Conservation (phyloP, 805 yeast genomes). For the Saturnispora hagleri region DNA sequence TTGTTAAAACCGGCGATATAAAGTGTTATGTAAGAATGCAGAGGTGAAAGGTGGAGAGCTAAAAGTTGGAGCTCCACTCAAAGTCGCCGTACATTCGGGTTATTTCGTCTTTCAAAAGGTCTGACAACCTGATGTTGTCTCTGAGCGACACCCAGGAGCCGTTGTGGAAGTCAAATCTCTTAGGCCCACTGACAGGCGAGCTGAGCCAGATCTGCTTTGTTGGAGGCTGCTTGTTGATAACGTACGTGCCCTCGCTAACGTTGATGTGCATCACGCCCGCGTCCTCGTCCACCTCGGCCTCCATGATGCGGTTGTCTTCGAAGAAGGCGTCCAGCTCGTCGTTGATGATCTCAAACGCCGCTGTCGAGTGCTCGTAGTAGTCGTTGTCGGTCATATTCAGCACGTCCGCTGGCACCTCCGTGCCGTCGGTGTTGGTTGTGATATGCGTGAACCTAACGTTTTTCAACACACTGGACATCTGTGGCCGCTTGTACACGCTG, state of each 20-base stretch:
- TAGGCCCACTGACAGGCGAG: conserved; percentile 91
- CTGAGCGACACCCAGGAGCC: conserved; percentile 76
- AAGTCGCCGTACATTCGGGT: conserved; percentile 20
- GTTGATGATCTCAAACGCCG: conserved; percentile 57
- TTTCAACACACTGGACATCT: background rate
- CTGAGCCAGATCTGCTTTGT: conserved; percentile 94
- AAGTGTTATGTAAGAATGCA: background rate
- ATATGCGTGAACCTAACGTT: conserved; percentile 21
- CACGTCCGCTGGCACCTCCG: conserved; percentile 42
- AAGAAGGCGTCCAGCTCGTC: conserved; percentile 60
- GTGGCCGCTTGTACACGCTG: background rate
- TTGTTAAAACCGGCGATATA: background rate
- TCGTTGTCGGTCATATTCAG: conserved; percentile 37
- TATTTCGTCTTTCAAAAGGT: conserved; percentile 45
- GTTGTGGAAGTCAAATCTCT: conserved; percentile 63
- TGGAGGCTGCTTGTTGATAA: conserved; percentile 95
- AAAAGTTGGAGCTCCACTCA: conserved; percentile 14
- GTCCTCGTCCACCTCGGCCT: conserved; percentile 66
- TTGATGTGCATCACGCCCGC: conserved; percentile 75
- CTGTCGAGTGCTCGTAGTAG: conserved; percentile 58
- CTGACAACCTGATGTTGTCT: conserved; percentile 42
- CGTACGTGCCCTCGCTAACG: conserved; percentile 74
- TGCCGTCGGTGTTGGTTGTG: conserved; percentile 41
- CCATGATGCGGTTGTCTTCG: conserved; percentile 36
- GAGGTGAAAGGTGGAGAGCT: background rate